Evolutionary conservation across 2,329 filamentous ascomycete genomes (phyloP).

Genomic region (Tolypocladium album): DNA sequence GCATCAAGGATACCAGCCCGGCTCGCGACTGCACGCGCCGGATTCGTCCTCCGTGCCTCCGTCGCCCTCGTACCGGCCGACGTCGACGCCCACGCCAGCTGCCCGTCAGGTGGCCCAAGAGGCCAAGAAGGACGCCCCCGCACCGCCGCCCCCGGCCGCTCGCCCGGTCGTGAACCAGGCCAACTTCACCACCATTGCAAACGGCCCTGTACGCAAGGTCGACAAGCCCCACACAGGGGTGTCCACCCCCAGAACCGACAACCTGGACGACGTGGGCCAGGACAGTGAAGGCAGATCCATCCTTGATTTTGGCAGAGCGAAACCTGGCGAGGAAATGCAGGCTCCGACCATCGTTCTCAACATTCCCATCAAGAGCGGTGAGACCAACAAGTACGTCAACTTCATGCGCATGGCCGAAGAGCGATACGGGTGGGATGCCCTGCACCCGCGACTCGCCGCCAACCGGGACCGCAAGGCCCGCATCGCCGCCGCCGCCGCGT

Average conservation of each 20-base stretch:
- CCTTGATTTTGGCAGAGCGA: slow-evolving; percentile 49
- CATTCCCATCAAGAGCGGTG: slow-evolving; percentile 62
- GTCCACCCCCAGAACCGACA: slow-evolving; percentile 37
- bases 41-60: slow-evolving; percentile 28
- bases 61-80: slow-evolving; percentile 27
- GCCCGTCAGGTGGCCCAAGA: slow-evolving; percentile 21
- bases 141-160: slow-evolving; percentile 17
- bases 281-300: slow-evolving; percentile 42
- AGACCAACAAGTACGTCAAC: slow-evolving; percentile 86
- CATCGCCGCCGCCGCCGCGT: slow-evolving; percentile 80
- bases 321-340: slow-evolving; percentile 45
- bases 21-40: slow-evolving; percentile 19
- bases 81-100: slow-evolving; percentile 23
- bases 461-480: slow-evolving; percentile 79
- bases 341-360: slow-evolving; percentile 75
- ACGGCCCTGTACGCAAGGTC: slow-evolving; percentile 31
- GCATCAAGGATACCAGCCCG: slow-evolving; percentile 16
- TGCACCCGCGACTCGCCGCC: slow-evolving; percentile 84
- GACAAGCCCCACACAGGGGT: slow-evolving; percentile 29
- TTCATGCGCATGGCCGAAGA: slow-evolving; percentile 91
- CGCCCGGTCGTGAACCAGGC: slow-evolving; percentile 25
- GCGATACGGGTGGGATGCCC: slow-evolving; percentile 85
- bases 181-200: slow-evolving; percentile 30
- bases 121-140: slow-evolving; percentile 25
- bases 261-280: slow-evolving; percentile 33